A percentile compares a stretch with the other conserved stretches of the same genome.
Conservation (phyloP, 2,329 filamentous ascomycete species). For the Amylocarpus encephaloides region DNA sequence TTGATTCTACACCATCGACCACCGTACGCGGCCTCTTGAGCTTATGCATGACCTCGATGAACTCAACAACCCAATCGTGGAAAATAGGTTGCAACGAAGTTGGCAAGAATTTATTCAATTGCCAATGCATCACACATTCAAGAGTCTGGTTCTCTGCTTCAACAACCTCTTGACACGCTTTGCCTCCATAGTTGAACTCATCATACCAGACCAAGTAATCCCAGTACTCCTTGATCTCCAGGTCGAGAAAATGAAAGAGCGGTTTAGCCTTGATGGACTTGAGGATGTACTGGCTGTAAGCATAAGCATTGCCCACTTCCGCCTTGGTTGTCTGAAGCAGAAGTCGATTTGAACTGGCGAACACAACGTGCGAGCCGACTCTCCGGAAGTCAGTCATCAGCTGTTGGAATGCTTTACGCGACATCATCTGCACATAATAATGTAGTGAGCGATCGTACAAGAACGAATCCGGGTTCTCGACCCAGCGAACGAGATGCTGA, state of each 20-base stretch:
- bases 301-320: constrained; percentile 92
- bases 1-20: constrained; percentile 43
- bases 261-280: constrained; percentile 96
- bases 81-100: constrained; percentile 74
- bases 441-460: constrained; percentile 92
- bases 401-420: constrained; percentile 91
- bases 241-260: constrained; percentile 92
- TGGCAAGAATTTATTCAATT: constrained; percentile 85
- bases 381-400: constrained; percentile 94
- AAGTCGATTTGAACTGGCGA: constrained; percentile 81
- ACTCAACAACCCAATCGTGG: constrained; percentile 88
- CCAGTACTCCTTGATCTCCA: constrained; percentile 99
- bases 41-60: constrained; percentile 87
- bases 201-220: constrained; percentile 99
- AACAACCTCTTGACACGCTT: constrained; percentile 76
- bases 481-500: constrained; percentile 94
- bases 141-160: constrained; percentile 71
- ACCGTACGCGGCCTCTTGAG: constrained; percentile 60
- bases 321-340: constrained; percentile 93
- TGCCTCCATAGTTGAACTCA: constrained; percentile 96
- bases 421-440: constrained; percentile 99
- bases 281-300: constrained; percentile 95
- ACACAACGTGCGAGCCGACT: constrained; percentile 93
- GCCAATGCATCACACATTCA: constrained; percentile 97
- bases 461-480: constrained; percentile 86